Conservation (phyloP, 768 basidiomycete species). For the Boletus pseudopeckii region DNA sequence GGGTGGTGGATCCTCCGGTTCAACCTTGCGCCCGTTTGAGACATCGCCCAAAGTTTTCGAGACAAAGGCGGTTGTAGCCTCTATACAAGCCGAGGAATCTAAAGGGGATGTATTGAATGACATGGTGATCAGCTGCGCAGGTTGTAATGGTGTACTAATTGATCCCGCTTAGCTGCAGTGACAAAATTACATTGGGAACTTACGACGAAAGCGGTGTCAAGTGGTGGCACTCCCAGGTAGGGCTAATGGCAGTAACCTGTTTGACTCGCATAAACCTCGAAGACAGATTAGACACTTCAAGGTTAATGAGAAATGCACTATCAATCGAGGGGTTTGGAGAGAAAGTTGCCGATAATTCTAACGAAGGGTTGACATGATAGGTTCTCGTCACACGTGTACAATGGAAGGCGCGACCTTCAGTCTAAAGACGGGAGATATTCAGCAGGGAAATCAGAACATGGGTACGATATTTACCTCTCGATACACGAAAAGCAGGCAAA, state of each 20-base stretch:
- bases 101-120: conserved; percentile 42
- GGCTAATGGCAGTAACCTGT: conserved; percentile 64
- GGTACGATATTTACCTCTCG: conserved; percentile 46
- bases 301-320: conserved; percentile 47
- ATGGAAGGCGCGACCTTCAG: conserved; percentile 49
- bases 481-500: conserved; percentile 65
- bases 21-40: conserved; percentile 44
- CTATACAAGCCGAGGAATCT: conserved; percentile 34
- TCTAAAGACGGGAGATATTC: conserved; percentile 33
- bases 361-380: conserved; percentile 58
- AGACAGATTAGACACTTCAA: conserved; percentile 54
- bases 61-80: conserved; percentile 50
- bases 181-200: conserved; percentile 24
- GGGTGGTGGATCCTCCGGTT: conserved; percentile 45
- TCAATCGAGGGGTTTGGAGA: conserved; percentile 50
- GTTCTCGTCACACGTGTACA: conserved; percentile 50
- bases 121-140: conserved; percentile 47
- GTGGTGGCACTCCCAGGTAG: conserved; percentile 58
- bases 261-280: conserved; percentile 44
- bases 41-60: conserved; percentile 47
- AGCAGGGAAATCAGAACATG: background rate
- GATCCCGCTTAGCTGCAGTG: conserved; percentile 3
- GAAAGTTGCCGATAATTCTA: conserved; percentile 50
- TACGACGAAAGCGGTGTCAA: conserved; percentile 40
- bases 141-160: conserved; percentile 41